phyloP scores from a whole-genome alignment of 192 early-diverging fungal genomes.

The Paraglomus brasilianum region DNA sequence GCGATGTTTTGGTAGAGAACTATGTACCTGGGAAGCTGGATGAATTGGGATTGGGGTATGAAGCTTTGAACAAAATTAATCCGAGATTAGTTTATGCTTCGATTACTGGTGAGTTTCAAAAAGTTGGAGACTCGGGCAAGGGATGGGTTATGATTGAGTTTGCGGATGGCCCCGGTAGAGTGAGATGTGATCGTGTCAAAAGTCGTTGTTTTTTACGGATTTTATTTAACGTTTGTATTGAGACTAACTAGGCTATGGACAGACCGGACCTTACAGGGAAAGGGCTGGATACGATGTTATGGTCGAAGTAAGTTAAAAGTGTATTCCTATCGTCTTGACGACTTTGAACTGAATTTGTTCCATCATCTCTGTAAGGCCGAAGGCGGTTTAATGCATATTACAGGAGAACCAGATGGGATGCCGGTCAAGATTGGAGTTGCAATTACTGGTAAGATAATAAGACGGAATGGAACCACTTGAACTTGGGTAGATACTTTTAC shows the following conservation, averaged over 20 bases:
- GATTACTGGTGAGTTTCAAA: constrained; percentile 61
- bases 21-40: constrained; percentile 87
- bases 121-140: neutral
- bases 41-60: constrained; percentile 72
- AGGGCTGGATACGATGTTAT: constrained; percentile 90
- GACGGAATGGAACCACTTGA: too few species aligned
- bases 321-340: neutral
- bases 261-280: constrained; percentile 78
- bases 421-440: constrained; percentile 97
- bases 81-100: constrained; percentile 85
- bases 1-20: constrained; percentile 90
- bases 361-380: constrained; percentile 51
- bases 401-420: constrained; percentile 75
- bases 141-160: neutral
- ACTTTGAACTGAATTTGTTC: neutral
- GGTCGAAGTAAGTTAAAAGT: constrained; percentile 50
- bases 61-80: constrained; percentile 64
- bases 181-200: neutral
- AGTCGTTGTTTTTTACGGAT: constrained; percentile 28
- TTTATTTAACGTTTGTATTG: neutral
- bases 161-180: neutral
- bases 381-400: constrained; percentile 96
- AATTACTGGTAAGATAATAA: constrained; percentile 77
- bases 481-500: too few species aligned
- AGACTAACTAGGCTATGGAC: constrained; percentile 86